A percentile compares a stretch with the other conserved stretches of the same genome.
Conservation (phyloP, 306 rosid species). For the Rosa rugosa region DNA sequence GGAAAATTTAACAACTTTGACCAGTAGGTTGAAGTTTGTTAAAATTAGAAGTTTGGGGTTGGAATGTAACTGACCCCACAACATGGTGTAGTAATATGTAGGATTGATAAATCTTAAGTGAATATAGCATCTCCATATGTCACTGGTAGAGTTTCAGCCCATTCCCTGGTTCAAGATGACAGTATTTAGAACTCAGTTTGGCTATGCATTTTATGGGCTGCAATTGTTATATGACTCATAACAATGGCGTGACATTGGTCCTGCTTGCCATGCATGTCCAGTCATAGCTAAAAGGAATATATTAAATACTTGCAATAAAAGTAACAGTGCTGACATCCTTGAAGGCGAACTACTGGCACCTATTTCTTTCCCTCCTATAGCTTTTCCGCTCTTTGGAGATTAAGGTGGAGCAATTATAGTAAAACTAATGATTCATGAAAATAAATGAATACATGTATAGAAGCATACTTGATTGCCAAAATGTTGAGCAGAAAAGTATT, state of each 20-base stretch:
- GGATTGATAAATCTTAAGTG: neutral
- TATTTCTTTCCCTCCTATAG: neutral
- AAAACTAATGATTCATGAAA: neutral
- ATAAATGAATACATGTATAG: neutral
- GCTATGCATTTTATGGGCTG: no score
- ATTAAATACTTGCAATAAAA: neutral
- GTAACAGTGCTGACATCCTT: neutral
- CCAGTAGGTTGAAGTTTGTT: neutral
- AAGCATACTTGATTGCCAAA: neutral
- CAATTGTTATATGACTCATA: no score
- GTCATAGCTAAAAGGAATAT: no score
- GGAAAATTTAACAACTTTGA: no score
- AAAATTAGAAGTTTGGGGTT: neutral
- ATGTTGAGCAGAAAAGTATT: neutral
- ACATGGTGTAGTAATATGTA: neutral
- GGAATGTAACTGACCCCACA: neutral
- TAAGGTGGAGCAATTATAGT: neutral
- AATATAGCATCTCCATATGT: neutral
- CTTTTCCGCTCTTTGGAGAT: neutral
- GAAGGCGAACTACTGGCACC: neutral
- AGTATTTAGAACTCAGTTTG: no score
- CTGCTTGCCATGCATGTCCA: neutral
- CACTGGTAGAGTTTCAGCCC: neutral
- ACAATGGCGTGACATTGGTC: no score
- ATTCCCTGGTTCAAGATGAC: neutral